Conservation (phyloP, 2,329 filamentous ascomycete genomes). For the Cladosporium phlei region DNA sequence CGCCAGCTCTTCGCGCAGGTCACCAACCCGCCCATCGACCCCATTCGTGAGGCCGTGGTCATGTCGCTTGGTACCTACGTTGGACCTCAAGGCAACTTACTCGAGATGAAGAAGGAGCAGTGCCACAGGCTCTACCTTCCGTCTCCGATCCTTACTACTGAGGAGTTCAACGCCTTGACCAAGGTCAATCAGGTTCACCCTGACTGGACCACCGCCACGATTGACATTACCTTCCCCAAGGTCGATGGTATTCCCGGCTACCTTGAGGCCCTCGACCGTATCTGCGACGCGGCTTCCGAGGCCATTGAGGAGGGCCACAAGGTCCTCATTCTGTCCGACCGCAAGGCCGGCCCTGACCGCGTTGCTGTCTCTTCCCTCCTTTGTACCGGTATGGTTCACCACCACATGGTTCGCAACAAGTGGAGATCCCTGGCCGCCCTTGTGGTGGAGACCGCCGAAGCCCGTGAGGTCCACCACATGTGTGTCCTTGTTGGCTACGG, state of each 20-base stretch:
- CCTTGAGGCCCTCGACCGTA: constrained; percentile 77
- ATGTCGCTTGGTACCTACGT: constrained; percentile 98
- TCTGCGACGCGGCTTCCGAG: constrained; percentile 78
- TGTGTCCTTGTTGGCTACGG: constrained; percentile 96
- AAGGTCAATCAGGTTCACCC: constrained; percentile 68
- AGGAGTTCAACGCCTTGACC: constrained; percentile 83
- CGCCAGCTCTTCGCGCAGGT: constrained; percentile 95
- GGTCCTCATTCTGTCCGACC: constrained; percentile 84
- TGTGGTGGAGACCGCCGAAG: constrained; percentile 87
- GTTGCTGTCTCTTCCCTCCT: constrained; percentile 81
- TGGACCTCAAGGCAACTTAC: constrained; percentile 87
- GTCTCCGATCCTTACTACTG: constrained; percentile 82
- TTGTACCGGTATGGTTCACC: constrained; percentile 89
- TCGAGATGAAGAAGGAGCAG: constrained; percentile 89
- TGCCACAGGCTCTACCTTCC: constrained; percentile 80
- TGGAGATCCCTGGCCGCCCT: constrained; percentile 86
- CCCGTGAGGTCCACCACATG: constrained; percentile 97
- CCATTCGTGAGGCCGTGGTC: constrained; percentile 93
- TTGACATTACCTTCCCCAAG: constrained; percentile 93
- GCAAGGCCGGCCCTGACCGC: constrained; percentile 74
- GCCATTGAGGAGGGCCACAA: constrained; percentile 80
- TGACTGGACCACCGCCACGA: constrained; percentile 81
- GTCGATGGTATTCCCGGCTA: constrained; percentile 77
- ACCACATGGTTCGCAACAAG: constrained; percentile 91
- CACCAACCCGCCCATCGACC: constrained; percentile 95